Base-by-base conservation (phyloP, 2,329 filamentous ascomycete genomes). In the Aspergillus fumigatiaffinis region DNA sequence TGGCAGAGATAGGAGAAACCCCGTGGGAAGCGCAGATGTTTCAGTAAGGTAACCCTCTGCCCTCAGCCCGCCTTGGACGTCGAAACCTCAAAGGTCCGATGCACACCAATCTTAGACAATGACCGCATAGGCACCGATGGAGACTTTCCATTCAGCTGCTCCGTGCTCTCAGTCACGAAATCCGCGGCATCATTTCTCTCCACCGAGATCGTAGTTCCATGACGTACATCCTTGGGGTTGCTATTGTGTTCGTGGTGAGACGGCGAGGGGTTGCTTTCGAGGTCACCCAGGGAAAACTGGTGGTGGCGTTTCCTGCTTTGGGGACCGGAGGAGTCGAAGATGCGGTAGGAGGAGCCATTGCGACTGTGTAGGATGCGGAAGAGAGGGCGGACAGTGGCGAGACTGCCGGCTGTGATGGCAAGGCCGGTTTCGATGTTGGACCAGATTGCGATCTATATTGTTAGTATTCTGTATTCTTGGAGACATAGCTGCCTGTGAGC, bases 341-440 rank as follows among this genome's bases (percentile, higher is more conserved):
- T 12, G 20, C n/a, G 41, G 41, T 44, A 44, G 3, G 41, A 21
- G 2, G 41, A 44, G 2, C 41, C 41, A 6, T 9, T 44, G n/a
- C 21, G 41, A 20, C 41, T 44, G 41, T 44, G n/a, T 3, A 44
- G 8, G 20, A 44, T 21, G 8, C 41, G 41, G 41, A 63, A 54
- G 7, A 67, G 56, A 3, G 64, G 65, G 1, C 65, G 63, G 10
- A 63, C 51, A 4, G 63, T 66, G 1, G 59, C 58, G 17, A 68
- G 54, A 28, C 60, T 65, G 35, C 63, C 61, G 21, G 65, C 63
- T 44, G 58, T 58, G 48, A 67, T 66, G 7, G 59, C 61, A 1
- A 66, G 59, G 4, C 64, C 65, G 25, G 58, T 64, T 55, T 67
- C 65, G 44, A 67, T 56, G 32, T 54, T 60, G 21, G 64, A 64